These are phyloP conservation scores for Alloascoidea africana DNA, from an alignment of 805 yeast species.

Conservation along the genomic window DNA sequence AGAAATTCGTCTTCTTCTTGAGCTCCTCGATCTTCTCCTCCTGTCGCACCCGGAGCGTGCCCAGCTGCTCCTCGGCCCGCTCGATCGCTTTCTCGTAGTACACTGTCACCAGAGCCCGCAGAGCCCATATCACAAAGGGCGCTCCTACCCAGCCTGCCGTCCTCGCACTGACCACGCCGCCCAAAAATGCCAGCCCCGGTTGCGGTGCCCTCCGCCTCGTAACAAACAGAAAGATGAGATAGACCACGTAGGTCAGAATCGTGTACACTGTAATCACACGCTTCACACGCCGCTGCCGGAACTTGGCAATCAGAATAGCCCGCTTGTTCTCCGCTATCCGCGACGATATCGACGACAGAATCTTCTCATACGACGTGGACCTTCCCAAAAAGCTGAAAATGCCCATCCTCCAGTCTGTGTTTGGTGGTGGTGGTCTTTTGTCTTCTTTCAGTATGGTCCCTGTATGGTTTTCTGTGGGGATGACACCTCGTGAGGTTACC, in stretches of 20 bases:
- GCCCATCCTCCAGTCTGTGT: too few relatives aligned
- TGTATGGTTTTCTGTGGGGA: too few relatives aligned
- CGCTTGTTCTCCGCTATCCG: constrained; percentile 12
- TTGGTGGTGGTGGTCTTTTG: too few relatives aligned
- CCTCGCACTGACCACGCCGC: constrained; percentile 4
- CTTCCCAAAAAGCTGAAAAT: background rate
- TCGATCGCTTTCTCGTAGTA: constrained; percentile 5
- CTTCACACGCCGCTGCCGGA: constrained; percentile 13
- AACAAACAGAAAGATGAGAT: constrained; percentile 9
- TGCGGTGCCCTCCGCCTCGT: constrained; percentile 6
- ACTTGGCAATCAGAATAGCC: constrained; percentile 8
- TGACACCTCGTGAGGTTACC: too few relatives aligned
- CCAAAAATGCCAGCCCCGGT: too few relatives aligned
- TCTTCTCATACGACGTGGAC: constrained; percentile 17
- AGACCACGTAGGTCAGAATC: constrained; percentile 13
- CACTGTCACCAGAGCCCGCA: constrained; percentile 6
- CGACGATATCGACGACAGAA: constrained; percentile 15
- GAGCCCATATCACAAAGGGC: constrained; percentile 10
- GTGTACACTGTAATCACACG: constrained; percentile 17
- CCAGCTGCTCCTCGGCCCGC: constrained; percentile 14
- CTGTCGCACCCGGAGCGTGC: constrained; percentile 28
- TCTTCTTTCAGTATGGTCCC: too few relatives aligned
- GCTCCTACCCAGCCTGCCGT: constrained; percentile 4
- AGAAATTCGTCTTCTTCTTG: constrained; percentile 59
- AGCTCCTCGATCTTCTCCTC: constrained; percentile 44